Evolutionary conservation across 2,329 filamentous ascomycete genomes (phyloP), one percentile per base, ranked within the genome.

Genomic region (Cercospora zeae-maydis): DNA sequence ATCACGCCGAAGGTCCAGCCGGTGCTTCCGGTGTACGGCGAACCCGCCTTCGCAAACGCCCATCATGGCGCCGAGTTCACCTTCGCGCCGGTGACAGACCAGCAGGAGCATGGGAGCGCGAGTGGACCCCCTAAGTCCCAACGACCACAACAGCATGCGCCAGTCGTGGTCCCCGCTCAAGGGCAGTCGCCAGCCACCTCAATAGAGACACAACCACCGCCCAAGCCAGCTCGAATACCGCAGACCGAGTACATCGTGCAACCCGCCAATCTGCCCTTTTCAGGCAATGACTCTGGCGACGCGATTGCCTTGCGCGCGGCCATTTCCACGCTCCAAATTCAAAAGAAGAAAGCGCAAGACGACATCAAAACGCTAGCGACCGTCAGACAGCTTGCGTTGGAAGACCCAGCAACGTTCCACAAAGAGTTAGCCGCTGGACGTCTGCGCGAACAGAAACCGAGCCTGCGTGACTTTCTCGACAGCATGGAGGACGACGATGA

Each of bases 231-330:
- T 47, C 54, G 59, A 34, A 52, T 60, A 33, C 66, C 67, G 36
- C 70, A 68, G 24, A 67, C 70, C 8, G 64, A 72, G 36, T 80
- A 79, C 70, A 78, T 77, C 33, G 72, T 75, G 13, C 77, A 76
- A 62, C 80, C 80, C 27, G 71, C 77, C 24, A 75, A 79, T 16
- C 72, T 78, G 47, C 77, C 80, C 7, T 81, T 83, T 68, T 77
- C 77, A 19, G 77, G 78, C 68, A 78, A 76, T 63, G 78, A 81
- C 56, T 96, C 96, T 73, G 88, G 91, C 7, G 93, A 98, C 79
- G 92, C 89, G 24, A 88, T 97, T 64, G 93, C 93, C 4, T 83
- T 97, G 63, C 88, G 89, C 68, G 91, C 90, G 27, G 91, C 93
- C 51, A 92, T 97, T 64, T 89, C 91, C 8, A 87, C 96, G 57